Evolutionary conservation across 176 grass and related monocot species (phyloP).

Genomic region (Eragrostis nindensis): DNA sequence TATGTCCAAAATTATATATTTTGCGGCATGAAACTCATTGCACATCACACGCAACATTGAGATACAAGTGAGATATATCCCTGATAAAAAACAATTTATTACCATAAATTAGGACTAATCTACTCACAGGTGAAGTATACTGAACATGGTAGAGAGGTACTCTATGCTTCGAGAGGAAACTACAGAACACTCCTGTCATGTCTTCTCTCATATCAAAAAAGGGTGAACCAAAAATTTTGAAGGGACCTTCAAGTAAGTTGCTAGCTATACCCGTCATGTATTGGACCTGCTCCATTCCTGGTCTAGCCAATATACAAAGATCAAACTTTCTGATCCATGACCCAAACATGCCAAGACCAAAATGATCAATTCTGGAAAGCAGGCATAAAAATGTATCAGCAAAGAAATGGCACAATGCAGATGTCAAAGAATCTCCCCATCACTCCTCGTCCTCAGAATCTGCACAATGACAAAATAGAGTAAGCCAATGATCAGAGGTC

Average conservation of each 20-base stretch:
- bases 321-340: conserved; percentile 42
- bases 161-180: conserved; percentile 36
- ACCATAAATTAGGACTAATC: conserved; percentile 54
- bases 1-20: not conserved
- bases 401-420: conserved; percentile 34
- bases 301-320: conserved; percentile 50
- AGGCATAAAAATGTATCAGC: conserved; percentile 44
- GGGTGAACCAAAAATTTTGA: conserved; percentile 46
- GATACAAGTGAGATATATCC: conserved; percentile 37
- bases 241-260: conserved; percentile 58
- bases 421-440: conserved; percentile 50
- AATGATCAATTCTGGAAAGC: conserved; percentile 40
- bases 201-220: conserved; percentile 46
- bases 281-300: conserved; percentile 48
- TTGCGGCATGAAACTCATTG: conserved; percentile 15
- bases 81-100: conserved; percentile 52
- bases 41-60: conserved; percentile 29
- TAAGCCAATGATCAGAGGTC: conserved; percentile 28
- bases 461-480: conserved; percentile 43
- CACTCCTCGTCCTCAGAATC: conserved; percentile 73
- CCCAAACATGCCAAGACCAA: conserved; percentile 41
- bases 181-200: conserved; percentile 40
- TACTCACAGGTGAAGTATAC: conserved; percentile 55
- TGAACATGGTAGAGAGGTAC: conserved; percentile 50
- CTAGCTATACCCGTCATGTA: conserved; percentile 68